Conservation (phyloP, 2,329 filamentous ascomycete species). For the Leptographium lundbergii region DNA sequence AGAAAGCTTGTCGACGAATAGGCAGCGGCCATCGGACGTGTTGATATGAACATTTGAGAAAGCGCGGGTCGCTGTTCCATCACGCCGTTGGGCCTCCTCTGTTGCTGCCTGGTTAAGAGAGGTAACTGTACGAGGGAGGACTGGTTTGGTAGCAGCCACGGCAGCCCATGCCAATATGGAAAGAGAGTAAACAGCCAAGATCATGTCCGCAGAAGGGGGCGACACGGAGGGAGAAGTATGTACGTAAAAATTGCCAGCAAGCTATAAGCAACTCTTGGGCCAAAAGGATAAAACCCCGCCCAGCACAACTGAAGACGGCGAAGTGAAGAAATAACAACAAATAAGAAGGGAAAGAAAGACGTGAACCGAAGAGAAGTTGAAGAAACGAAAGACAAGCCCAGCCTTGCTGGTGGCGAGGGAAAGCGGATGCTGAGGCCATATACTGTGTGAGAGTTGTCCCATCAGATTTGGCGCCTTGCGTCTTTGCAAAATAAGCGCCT, state of each 20-base stretch:
- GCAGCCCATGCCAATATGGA: constrained; percentile 11
- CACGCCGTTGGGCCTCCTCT: constrained; percentile 31
- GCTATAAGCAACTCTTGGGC: background rate
- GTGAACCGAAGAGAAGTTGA: background rate
- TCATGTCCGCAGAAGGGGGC: background rate
- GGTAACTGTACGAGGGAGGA: constrained; percentile 23
- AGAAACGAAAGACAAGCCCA: background rate
- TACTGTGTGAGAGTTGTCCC: background rate
- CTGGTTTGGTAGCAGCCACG: constrained; percentile 16
- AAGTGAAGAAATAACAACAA: background rate
- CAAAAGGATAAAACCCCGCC: background rate
- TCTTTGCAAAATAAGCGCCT: background rate
- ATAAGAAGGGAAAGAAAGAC: background rate
- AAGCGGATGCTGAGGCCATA: background rate
- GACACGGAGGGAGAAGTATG: background rate
- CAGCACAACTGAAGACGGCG: background rate
- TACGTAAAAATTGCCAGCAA: background rate
- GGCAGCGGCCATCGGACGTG: constrained; percentile 30
- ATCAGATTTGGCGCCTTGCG: background rate
- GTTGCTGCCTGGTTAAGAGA: constrained; percentile 29
- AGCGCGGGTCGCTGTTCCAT: constrained; percentile 29
- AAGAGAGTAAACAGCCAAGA: constrained; percentile 7
- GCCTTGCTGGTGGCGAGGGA: background rate
- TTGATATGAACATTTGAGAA: constrained; percentile 31
- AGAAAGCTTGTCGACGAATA: constrained; percentile 32